phyloP scores from a whole-genome alignment of 768 basidiomycete genomes.

The Gloeostereum incarnatum region DNA sequence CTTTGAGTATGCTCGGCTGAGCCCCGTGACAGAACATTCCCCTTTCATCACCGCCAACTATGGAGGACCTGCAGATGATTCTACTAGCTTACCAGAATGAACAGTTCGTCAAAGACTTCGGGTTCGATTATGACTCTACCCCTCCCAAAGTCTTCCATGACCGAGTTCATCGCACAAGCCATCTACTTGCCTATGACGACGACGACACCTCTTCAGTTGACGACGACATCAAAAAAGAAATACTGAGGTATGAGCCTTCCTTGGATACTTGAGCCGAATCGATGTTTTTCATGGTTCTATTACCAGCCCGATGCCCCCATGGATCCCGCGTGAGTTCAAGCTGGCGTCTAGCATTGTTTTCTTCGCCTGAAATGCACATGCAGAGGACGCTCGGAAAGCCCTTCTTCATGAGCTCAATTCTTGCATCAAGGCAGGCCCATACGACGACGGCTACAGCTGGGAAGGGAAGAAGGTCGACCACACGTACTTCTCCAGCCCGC shows the following conservation, averaged over 20 bases:
- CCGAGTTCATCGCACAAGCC: neutral
- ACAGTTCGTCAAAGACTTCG: neutral
- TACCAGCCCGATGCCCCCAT: neutral
- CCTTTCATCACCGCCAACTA: neutral
- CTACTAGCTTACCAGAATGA: neutral
- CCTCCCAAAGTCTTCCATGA: neutral
- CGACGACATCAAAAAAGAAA: neutral
- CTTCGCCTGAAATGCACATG: neutral
- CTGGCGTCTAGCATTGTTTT: neutral
- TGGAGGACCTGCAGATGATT: neutral
- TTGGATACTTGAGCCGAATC: too few relatives aligned
- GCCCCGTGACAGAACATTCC: neutral
- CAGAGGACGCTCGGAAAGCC: neutral
- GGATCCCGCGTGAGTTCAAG: neutral
- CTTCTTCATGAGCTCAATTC: neutral
- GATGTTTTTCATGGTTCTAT: neutral
- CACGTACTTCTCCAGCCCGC: neutral
- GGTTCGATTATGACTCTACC: neutral
- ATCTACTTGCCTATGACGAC: neutral
- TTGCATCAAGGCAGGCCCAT: neutral
- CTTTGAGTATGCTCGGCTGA: neutral
- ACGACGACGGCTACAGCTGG: neutral
- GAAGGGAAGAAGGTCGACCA: neutral
- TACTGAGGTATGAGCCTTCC: neutral
- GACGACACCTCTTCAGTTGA: neutral